Conservation (phyloP, 768 basidiomycete species). For the Lyophyllum atratum region DNA sequence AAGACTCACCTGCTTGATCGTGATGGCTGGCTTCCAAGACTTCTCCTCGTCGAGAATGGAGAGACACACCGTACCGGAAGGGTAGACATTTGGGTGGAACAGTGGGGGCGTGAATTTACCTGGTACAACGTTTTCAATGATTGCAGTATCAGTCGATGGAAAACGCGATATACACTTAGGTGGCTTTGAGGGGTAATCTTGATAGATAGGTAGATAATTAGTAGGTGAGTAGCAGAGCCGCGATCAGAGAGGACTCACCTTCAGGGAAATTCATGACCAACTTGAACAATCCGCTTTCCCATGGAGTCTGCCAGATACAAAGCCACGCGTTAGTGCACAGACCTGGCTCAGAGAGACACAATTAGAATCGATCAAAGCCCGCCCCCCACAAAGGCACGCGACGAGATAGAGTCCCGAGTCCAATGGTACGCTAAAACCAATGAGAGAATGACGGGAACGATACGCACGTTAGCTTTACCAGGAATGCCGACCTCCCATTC, state of each 20-base stretch:
- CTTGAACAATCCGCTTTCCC: slow-evolving; percentile 97
- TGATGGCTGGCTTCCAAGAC: slow-evolving; percentile 98
- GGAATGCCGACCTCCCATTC: slow-evolving; percentile 99
- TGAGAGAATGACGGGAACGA: not conserved
- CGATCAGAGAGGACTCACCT: slow-evolving; percentile 49
- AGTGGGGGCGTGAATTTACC: slow-evolving; percentile 96
- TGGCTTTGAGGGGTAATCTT: slow-evolving; percentile 94
- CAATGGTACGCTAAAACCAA: not conserved
- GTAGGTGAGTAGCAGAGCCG: not conserved
- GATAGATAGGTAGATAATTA: slow-evolving; percentile 8
- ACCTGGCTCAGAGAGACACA: slow-evolving; percentile 1
- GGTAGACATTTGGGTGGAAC: slow-evolving; percentile 99
- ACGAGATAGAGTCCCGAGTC: slow-evolving; percentile 5
- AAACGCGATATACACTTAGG: slow-evolving; percentile 75
- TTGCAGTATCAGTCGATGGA: not conserved
- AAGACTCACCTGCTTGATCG: slow-evolving; percentile 87
- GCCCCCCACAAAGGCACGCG: slow-evolving; percentile 10
- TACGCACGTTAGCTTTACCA: slow-evolving; percentile 81
- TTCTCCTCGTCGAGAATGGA: slow-evolving; percentile 99
- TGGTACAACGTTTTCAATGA: slow-evolving; percentile 28
- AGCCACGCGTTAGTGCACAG: slow-evolving; percentile 14
- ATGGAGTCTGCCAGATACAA: slow-evolving; percentile 69
- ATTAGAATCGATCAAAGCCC: slow-evolving; percentile 1
- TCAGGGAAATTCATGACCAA: slow-evolving; percentile 95
- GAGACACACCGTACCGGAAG: slow-evolving; percentile 96